Conservation (phyloP, 179 eudicot species). For the Drosera spatulata region DNA sequence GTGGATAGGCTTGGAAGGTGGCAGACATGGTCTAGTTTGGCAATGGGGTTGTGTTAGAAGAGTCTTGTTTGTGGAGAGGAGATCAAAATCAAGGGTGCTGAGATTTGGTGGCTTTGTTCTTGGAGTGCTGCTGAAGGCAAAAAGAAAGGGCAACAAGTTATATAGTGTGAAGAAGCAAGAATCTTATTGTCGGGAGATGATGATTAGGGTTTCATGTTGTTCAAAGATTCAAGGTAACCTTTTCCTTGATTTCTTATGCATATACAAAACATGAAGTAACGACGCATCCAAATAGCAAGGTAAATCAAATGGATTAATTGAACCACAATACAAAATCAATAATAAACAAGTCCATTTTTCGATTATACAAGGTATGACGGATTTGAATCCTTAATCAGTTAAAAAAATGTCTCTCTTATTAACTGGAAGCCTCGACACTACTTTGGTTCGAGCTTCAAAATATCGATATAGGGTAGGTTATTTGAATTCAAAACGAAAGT, state of each 20-base stretch:
- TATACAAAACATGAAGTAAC: too few species aligned
- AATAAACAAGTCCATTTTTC: too few species aligned
- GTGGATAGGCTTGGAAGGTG: conserved; percentile 23
- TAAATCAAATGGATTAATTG: too few species aligned
- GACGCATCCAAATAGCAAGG: too few species aligned
- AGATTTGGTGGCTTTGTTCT: conserved; percentile 7
- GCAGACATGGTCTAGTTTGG: conserved; percentile 16
- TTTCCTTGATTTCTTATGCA: too few species aligned
- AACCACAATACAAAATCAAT: too few species aligned
- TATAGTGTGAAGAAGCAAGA: conserved; percentile 12
- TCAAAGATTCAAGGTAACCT: too few species aligned
- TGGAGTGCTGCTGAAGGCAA: conserved; percentile 27
- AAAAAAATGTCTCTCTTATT: too few species aligned
- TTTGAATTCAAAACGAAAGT: conserved; percentile 34
- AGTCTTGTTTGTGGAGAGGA: conserved; percentile 2
- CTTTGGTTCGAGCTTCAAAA: background rate
- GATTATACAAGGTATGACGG: too few species aligned
- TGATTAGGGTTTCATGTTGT: too few species aligned
- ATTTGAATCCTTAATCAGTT: too few species aligned
- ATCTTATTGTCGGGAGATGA: conserved; percentile 1
- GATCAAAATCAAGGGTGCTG: background rate
- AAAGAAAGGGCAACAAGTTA: conserved; percentile 5
- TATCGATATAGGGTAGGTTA: background rate
- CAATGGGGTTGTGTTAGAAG: background rate
- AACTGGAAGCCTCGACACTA: conserved; percentile 4